Conservation (phyloP, 768 basidiomycete species). For the Boletus insuetus region DNA sequence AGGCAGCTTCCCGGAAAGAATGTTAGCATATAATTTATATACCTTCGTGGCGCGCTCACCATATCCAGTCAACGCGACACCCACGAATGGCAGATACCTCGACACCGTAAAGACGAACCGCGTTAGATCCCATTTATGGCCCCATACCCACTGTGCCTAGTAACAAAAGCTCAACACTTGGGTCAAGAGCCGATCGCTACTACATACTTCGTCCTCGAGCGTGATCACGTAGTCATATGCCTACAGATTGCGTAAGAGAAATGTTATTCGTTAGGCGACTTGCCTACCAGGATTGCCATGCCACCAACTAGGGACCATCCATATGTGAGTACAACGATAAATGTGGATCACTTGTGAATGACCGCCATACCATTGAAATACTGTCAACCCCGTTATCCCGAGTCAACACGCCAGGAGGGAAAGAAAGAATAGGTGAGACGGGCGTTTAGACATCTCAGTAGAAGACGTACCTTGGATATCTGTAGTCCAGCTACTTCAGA, state of each 20-base stretch:
- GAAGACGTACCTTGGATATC: constrained; percentile 9
- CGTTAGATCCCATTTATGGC: constrained; percentile 12
- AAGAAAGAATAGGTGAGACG: background rate
- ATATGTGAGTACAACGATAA: background rate
- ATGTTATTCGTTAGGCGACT: too few relatives aligned
- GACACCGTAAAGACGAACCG: constrained; percentile 16
- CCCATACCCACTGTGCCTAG: constrained; percentile 21
- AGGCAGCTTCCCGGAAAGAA: background rate
- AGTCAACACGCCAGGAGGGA: background rate
- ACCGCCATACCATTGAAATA: constrained; percentile 13
- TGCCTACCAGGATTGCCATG: constrained; percentile 14
- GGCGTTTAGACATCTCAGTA: too few relatives aligned
- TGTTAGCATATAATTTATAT: background rate
- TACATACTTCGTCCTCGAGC: constrained; percentile 7
- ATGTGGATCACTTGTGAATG: background rate
- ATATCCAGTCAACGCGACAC: constrained; percentile 9
- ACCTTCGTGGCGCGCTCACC: background rate
- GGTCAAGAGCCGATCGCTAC: too few relatives aligned
- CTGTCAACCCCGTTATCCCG: background rate
- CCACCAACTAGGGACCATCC: constrained; percentile 11
- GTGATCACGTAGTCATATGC: constrained; percentile 13
- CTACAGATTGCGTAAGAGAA: background rate
- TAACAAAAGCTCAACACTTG: background rate
- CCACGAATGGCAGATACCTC: constrained; percentile 21
- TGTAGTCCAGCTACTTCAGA: constrained; percentile 13